Base-by-base conservation (phyloP, 768 basidiomycete species). In the Trametes cubensis region DNA sequence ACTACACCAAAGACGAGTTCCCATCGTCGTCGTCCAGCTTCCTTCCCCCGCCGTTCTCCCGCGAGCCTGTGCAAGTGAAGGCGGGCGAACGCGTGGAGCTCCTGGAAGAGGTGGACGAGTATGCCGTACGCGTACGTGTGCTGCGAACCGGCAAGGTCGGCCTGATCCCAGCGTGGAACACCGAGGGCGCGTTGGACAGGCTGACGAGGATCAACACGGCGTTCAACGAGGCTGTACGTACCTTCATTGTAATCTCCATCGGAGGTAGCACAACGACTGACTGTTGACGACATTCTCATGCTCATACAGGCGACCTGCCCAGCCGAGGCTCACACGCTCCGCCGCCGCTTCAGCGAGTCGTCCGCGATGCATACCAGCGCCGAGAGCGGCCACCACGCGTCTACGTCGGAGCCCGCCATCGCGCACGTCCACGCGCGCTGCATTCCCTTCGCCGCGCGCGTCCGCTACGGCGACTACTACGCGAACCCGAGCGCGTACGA, bases 141-240 rank as follows among this genome's bases (percentile, higher is more conserved):
- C 20, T 67, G 6, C 34, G 60, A 30, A 67, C 66, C 13, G 65
- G 65, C 39, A 46, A 17, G 11, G 63, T 68, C 10, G 71, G 71
- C 21, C 34, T 69, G 15, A 55, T 72, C 14, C 71, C 71, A n/a
- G 59, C 65, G 25, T 72, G 71, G 71, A 69, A 69, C 60, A 52
- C 66, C 26, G 71, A 72, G 64, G 71, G 66, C 42, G 66, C 71
- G 30, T 58, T 71, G 42, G 70, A 72, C 54, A 49, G 70, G 40
- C 54, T 72, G n/a, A 70, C 71, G 57, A 46, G 71, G 47, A 49
- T 70, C 56, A 72, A 72, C 52, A 72, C 70, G 61, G 64, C 65
- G 52, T 65, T 71, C 58, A 72, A 72, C 64, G 71, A 72, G 39
- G 67, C 66, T 41, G 71, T 72, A 61, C 52, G 71, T 68, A 25